These are phyloP conservation scores for Chlorella sp. DNA, from an alignment of 139 green algal species.

Conservation along the genomic window DNA sequence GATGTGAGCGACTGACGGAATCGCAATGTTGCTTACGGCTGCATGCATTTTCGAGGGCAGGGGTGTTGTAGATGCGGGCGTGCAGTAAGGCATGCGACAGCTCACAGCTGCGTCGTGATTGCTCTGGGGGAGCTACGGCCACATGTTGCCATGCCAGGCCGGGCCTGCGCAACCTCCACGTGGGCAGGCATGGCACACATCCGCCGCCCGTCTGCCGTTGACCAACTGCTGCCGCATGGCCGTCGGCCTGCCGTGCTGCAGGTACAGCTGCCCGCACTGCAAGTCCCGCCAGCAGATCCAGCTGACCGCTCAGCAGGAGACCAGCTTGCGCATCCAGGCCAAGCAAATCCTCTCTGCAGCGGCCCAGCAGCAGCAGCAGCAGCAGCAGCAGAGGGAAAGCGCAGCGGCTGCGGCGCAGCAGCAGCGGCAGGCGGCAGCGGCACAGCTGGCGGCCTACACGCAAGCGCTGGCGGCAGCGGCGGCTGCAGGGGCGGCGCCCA, in stretches of 20 bases:
- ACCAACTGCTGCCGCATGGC: neutral
- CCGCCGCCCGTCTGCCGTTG: neutral
- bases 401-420: neutral
- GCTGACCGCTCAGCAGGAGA: constrained; percentile 42
- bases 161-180: no score
- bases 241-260: constrained; percentile 16
- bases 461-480: neutral
- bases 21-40: no score
- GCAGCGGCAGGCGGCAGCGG: neutral
- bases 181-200: no score
- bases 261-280: constrained; percentile 54
- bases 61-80: no score
- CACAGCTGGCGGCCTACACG: neutral
- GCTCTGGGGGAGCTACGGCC: no score
- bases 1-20: neutral
- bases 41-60: neutral
- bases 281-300: constrained; percentile 32
- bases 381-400: neutral
- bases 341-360: neutral
- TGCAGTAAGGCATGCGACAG: no score
- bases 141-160: no score
- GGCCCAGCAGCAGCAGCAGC: neutral
- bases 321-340: constrained; percentile 13
- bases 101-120: no score
- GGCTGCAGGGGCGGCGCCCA: neutral